Conservation (phyloP, 805 yeast genomes). For the Yamadazyma scolyti region DNA sequence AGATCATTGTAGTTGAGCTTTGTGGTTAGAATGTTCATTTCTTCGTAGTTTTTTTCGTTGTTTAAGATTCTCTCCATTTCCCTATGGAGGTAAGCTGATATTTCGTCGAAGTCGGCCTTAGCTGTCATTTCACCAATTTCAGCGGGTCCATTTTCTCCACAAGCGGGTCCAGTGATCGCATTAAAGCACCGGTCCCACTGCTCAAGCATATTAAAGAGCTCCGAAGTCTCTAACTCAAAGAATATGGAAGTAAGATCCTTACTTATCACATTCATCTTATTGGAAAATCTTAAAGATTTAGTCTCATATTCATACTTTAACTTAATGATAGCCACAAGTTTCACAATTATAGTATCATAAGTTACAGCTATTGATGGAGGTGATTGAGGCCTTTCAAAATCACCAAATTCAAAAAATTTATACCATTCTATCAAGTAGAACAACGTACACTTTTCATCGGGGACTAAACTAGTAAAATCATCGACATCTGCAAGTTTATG, state of each 20-base stretch:
- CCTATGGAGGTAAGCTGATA: slow-evolving; percentile 2
- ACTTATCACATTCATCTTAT: too few relatives aligned
- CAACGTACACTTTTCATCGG: slow-evolving; percentile 60
- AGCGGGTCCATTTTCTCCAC: too few relatives aligned
- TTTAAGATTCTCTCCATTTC: slow-evolving; percentile 1
- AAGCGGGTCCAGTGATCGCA: too few relatives aligned
- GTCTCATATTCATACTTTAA: slow-evolving; percentile 29
- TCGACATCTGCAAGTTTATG: slow-evolving; percentile 52
- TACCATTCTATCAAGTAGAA: slow-evolving; percentile 60
- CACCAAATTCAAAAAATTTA: slow-evolving; percentile 31
- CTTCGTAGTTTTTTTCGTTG: slow-evolving; percentile 7
- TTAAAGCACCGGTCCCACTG: too few relatives aligned
- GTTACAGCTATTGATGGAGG: too few relatives aligned
- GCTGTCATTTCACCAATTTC: too few relatives aligned
- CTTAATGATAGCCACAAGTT: slow-evolving; percentile 14
- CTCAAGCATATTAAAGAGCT: too few relatives aligned
- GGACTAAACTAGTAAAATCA: slow-evolving; percentile 45
- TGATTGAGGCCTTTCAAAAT: slow-evolving; percentile 3
- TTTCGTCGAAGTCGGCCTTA: slow-evolving; percentile 1
- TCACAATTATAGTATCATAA: slow-evolving; percentile 10
- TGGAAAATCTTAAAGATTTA: slow-evolving; percentile 23
- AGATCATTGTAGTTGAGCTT: slow-evolving; percentile 8
- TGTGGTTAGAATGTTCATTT: slow-evolving; percentile 4
- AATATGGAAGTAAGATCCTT: too few relatives aligned
- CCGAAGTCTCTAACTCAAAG: too few relatives aligned